Evolutionary conservation across 805 yeast species (phyloP).

Genomic region (Cyberlindnera euphorbiae): DNA sequence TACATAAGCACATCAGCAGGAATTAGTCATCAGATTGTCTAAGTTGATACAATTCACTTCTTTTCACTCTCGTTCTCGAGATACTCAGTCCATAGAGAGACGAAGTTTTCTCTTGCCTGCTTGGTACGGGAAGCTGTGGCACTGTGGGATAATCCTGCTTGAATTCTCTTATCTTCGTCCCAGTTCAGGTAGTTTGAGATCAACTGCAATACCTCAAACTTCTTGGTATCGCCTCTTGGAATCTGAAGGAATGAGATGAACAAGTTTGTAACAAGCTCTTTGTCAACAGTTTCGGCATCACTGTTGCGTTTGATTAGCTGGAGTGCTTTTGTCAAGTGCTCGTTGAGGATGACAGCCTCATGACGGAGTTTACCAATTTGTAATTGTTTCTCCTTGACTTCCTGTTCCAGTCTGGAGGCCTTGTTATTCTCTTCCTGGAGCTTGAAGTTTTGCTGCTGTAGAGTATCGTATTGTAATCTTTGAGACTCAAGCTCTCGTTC

Average conservation of each 20-base stretch:
- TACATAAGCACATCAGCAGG: too few relatives aligned
- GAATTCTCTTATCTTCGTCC: slow-evolving; percentile 75
- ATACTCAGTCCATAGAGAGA: slow-evolving; percentile 75
- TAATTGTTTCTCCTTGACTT: slow-evolving; percentile 64
- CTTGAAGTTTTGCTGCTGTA: slow-evolving; percentile 23
- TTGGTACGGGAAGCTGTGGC: slow-evolving; percentile 20
- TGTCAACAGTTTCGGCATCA: slow-evolving; percentile 74
- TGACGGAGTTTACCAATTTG: slow-evolving; percentile 88
- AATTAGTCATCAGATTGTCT: too few relatives aligned
- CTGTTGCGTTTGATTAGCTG: slow-evolving; percentile 76
- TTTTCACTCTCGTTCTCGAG: slow-evolving; percentile 59
- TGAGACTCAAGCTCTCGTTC: slow-evolving; percentile 27
- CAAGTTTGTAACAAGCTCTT: slow-evolving; percentile 82
- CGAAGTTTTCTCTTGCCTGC: slow-evolving; percentile 44
- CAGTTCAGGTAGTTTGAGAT: slow-evolving; percentile 81
- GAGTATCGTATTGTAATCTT: slow-evolving; percentile 20
- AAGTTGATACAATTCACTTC: neutral
- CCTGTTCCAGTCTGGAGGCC: slow-evolving; percentile 42
- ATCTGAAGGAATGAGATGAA: slow-evolving; percentile 78
- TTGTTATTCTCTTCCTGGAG: slow-evolving; percentile 21
- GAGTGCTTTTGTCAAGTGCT: slow-evolving; percentile 91
- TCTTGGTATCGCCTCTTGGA: slow-evolving; percentile 91
- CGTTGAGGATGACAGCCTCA: slow-evolving; percentile 89
- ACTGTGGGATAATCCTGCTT: slow-evolving; percentile 61
- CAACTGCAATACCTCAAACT: slow-evolving; percentile 85